A percentile compares a stretch with the other conserved stretches of the same genome.
Evolutionary conservation across 495 filamentous ascomycete genomes (phyloP).

Genomic region (Aspergillus cavernicola): DNA sequence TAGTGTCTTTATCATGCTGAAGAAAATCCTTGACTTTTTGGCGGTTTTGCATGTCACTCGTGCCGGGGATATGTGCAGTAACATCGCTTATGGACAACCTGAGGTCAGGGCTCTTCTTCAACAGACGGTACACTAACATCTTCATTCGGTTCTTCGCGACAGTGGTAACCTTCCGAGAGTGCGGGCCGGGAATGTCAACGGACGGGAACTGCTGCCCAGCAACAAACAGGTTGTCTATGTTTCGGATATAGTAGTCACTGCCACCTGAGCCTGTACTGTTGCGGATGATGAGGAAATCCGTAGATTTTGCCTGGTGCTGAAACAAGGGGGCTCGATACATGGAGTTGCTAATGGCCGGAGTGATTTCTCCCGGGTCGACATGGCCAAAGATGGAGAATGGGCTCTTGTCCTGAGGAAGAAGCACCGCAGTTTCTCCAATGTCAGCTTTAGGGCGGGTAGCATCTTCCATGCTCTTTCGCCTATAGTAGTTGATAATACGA

Average conservation of each 20-base stretch:
- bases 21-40: slow-evolving; percentile 98
- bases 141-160: slow-evolving; percentile 92
- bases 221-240: slow-evolving; percentile 82
- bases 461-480: slow-evolving; percentile 79
- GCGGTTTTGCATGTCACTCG: slow-evolving; percentile 88
- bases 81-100: slow-evolving; percentile 73
- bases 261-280: slow-evolving; percentile 71
- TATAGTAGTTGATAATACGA: slow-evolving; percentile 92
- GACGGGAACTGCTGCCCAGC: slow-evolving; percentile 92
- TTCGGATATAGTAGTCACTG: slow-evolving; percentile 72
- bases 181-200: slow-evolving; percentile 85
- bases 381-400: slow-evolving; percentile 94
- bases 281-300: slow-evolving; percentile 84
- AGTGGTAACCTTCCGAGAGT: slow-evolving; percentile 91
- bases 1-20: slow-evolving; percentile 73
- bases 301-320: slow-evolving; percentile 70
- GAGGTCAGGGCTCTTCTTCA: slow-evolving; percentile 66
- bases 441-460: slow-evolving; percentile 67
- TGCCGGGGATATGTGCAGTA: slow-evolving; percentile 82
- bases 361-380: slow-evolving; percentile 82
- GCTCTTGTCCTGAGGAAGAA: slow-evolving; percentile 89
- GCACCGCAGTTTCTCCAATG: slow-evolving; percentile 79
- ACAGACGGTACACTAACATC: slow-evolving; percentile 86
- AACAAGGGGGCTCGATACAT: slow-evolving; percentile 96
- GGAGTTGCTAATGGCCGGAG: slow-evolving; percentile 85